These are phyloP conservation scores for Dinochytrium kinnereticum DNA, from an alignment of 371 early-diverging fungal genomes.

Conservation along the genomic window DNA sequence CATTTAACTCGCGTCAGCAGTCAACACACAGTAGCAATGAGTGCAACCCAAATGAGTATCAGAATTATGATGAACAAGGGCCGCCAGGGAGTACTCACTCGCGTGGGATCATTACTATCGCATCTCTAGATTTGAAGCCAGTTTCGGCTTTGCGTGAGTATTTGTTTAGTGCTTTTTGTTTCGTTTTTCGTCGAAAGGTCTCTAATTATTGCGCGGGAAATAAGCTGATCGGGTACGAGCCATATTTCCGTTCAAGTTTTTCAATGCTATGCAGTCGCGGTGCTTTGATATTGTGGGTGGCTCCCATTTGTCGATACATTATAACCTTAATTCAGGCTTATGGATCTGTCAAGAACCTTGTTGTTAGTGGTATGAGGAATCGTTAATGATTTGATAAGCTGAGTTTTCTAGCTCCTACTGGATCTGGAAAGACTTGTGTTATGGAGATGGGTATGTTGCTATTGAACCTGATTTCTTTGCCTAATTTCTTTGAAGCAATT, in stretches of 20 bases:
- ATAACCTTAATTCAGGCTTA: constrained; percentile 23
- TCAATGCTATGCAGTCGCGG: constrained; percentile 71
- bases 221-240: constrained; percentile 43
- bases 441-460: constrained; percentile 62
- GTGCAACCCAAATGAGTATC: too few species aligned
- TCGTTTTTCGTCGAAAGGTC: too few species aligned
- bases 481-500: constrained; percentile 52
- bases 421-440: constrained; percentile 83
- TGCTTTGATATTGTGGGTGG: constrained; percentile 62
- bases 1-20: too few species aligned
- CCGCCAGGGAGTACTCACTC: too few species aligned
- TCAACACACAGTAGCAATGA: too few species aligned
- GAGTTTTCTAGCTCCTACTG: constrained; percentile 75
- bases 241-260: constrained; percentile 54
- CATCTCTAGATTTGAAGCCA: too few species aligned
- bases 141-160: too few species aligned
- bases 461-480: neutral
- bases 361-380: constrained; percentile 53
- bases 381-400: neutral
- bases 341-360: constrained; percentile 57
- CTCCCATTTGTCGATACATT: neutral
- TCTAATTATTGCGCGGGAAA: too few species aligned
- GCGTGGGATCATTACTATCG: too few species aligned
- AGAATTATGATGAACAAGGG: too few species aligned
- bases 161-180: too few species aligned